A percentile compares a stretch with the other conserved stretches of the same genome.
Conservation (phyloP, 129 eudicot genomes). For the Solidago caesia region DNA sequence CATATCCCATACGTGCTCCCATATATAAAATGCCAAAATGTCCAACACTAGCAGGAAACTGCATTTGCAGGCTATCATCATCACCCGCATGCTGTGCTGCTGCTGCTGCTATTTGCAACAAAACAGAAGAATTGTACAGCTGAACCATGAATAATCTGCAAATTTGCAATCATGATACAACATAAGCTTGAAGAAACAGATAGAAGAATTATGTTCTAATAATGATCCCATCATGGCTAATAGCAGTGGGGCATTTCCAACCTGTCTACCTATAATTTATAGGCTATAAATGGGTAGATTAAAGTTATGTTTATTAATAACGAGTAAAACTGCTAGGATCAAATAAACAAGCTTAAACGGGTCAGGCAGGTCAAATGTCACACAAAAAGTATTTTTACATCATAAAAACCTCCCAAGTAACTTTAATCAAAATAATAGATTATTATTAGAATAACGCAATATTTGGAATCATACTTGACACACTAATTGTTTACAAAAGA, state of each 20-base stretch:
- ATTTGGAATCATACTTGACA: neutral
- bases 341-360: neutral
- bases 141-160: slow-evolving; percentile 17
- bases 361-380: neutral
- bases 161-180: slow-evolving; percentile 3
- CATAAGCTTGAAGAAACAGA: slow-evolving; percentile 17
- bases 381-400: neutral
- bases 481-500: neutral
- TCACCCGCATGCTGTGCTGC: slow-evolving; percentile 15
- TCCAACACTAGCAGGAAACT: slow-evolving; percentile 13
- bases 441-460: neutral
- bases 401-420: neutral
- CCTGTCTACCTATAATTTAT: neutral
- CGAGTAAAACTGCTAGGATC: neutral
- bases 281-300: neutral
- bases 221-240: neutral
- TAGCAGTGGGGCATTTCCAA: neutral
- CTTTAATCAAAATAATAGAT: neutral
- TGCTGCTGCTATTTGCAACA: slow-evolving; percentile 16
- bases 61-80: slow-evolving; percentile 5
- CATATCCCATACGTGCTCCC: slow-evolving; percentile 6
- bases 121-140: slow-evolving; percentile 9
- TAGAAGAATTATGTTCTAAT: neutral
- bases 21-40: slow-evolving; percentile 19
- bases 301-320: neutral